Evolutionary conservation across 2,329 filamentous ascomycete genomes (phyloP).

Genomic region (Didymella exigua): DNA sequence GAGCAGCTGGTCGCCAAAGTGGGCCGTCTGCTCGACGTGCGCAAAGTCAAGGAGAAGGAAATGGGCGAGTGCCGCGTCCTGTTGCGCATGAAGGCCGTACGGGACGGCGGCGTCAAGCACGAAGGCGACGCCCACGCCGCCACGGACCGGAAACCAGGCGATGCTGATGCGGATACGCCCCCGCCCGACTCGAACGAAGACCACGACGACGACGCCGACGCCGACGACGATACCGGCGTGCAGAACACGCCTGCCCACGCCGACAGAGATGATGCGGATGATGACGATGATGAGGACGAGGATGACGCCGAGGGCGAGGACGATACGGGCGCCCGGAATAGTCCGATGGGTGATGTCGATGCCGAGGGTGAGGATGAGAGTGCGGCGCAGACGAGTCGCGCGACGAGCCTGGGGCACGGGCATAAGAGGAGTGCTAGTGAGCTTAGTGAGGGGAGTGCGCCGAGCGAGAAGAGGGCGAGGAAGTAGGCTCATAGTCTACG

Average conservation of each 20-base stretch:
- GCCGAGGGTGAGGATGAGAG: slow-evolving; percentile 33
- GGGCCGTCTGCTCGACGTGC: slow-evolving; percentile 70
- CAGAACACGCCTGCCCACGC: slow-evolving; percentile 9
- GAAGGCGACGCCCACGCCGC: slow-evolving; percentile 4
- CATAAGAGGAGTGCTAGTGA: slow-evolving; percentile 87
- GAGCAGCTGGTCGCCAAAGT: slow-evolving; percentile 73
- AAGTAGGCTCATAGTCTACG: slow-evolving; percentile 24
- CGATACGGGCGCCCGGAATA: not conserved
- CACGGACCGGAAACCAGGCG: slow-evolving; percentile 8
- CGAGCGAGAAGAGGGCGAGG: slow-evolving; percentile 42
- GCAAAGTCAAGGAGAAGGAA: slow-evolving; percentile 77
- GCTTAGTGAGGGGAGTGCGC: slow-evolving; percentile 61
- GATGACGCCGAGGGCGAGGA: slow-evolving; percentile 25
- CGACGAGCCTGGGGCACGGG: slow-evolving; percentile 33
- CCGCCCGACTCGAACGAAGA: slow-evolving; percentile 35
- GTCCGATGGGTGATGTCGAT: slow-evolving; percentile 5
- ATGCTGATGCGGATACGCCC: slow-evolving; percentile 40
- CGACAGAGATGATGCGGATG: slow-evolving; percentile 18
- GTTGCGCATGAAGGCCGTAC: slow-evolving; percentile 46
- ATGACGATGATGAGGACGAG: slow-evolving; percentile 44
- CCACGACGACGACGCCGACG: slow-evolving; percentile 33
- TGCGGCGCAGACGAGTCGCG: slow-evolving; percentile 36
- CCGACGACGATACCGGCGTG: slow-evolving; percentile 27
- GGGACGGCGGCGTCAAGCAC: slow-evolving; percentile 22
- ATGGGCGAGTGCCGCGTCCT: slow-evolving; percentile 64